Conservation (phyloP, 768 basidiomycete species). For the Boletellus emodensis region DNA sequence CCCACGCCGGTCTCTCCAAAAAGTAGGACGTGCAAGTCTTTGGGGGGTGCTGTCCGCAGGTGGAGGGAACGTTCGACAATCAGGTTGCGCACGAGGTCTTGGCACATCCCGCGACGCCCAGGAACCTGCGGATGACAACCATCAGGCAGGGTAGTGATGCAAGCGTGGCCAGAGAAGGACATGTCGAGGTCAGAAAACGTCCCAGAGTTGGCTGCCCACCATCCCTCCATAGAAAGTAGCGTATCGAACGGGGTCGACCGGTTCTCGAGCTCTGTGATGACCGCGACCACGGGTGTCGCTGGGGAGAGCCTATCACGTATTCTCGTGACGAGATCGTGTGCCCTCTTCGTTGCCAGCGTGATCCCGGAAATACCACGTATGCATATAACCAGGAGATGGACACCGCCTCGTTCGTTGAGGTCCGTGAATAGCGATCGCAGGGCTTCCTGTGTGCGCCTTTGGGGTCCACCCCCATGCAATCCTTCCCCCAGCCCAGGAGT, state of each 20-base stretch:
- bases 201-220: conserved; percentile 35
- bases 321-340: conserved; percentile 15
- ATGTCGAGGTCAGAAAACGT: conserved; percentile 29
- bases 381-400: conserved; percentile 28
- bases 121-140: conserved; percentile 17
- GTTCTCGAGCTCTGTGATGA: conserved; percentile 32
- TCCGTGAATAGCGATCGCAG: conserved; percentile 20
- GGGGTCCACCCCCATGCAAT: conserved; percentile 11
- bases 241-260: conserved; percentile 8
- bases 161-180: conserved; percentile 33
- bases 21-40: conserved; percentile 32
- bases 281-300: conserved; percentile 21
- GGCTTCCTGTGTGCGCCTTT: conserved; percentile 18
- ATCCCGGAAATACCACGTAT: conserved; percentile 19
- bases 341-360: conserved; percentile 15
- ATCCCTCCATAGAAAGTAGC: conserved; percentile 30
- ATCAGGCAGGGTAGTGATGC: conserved; percentile 34
- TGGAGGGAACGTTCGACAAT: conserved; percentile 14
- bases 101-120: conserved; percentile 20
- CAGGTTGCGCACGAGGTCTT: conserved; percentile 16
- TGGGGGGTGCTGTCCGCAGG: conserved; percentile 14
- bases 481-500: conserved; percentile 30
- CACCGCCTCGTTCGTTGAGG: conserved; percentile 18
- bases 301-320: conserved; percentile 14
- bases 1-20: conserved; percentile 37